Conservation (phyloP, 345 rosid genomes). For the Salix udensis region DNA sequence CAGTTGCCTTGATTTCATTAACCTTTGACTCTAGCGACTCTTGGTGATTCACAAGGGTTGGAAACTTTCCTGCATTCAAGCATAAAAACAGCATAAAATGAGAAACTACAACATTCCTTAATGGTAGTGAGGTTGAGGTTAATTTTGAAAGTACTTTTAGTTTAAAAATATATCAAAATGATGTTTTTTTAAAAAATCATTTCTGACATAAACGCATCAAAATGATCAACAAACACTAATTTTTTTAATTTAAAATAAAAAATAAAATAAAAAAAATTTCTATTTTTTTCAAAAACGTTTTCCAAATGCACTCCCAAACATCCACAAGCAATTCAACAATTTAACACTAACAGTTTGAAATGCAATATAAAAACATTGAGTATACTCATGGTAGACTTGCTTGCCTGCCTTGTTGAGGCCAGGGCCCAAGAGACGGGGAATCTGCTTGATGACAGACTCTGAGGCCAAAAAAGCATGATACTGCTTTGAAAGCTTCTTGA, state of each 20-base stretch:
- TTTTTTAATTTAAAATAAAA: too few relatives aligned
- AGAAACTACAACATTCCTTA: not conserved
- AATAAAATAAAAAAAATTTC: too few relatives aligned
- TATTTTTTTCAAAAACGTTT: too few relatives aligned
- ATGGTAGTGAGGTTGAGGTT: too few relatives aligned
- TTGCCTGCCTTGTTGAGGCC: slow-evolving; percentile 51
- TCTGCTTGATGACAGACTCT: slow-evolving; percentile 44
- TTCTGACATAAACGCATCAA: too few relatives aligned
- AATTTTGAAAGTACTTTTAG: too few relatives aligned
- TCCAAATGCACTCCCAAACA: too few relatives aligned
- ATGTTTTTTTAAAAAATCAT: too few relatives aligned
- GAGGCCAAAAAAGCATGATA: slow-evolving; percentile 41
- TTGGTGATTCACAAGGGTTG: slow-evolving; percentile 37
- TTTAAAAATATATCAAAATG: too few relatives aligned
- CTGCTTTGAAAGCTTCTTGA: slow-evolving; percentile 40
- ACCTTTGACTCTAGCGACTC: slow-evolving; percentile 36
- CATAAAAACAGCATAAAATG: not conserved
- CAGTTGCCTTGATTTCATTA: slow-evolving; percentile 31
- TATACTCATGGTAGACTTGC: not conserved
- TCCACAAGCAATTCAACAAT: not conserved
- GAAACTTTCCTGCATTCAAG: slow-evolving; percentile 31
- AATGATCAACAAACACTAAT: too few relatives aligned
- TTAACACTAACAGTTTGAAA: not conserved
- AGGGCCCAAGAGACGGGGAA: slow-evolving; percentile 42
- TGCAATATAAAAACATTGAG: not conserved